These are phyloP conservation scores for Candida railenensis DNA, from an alignment of 805 yeast genomes.

Conservation along the genomic window DNA sequence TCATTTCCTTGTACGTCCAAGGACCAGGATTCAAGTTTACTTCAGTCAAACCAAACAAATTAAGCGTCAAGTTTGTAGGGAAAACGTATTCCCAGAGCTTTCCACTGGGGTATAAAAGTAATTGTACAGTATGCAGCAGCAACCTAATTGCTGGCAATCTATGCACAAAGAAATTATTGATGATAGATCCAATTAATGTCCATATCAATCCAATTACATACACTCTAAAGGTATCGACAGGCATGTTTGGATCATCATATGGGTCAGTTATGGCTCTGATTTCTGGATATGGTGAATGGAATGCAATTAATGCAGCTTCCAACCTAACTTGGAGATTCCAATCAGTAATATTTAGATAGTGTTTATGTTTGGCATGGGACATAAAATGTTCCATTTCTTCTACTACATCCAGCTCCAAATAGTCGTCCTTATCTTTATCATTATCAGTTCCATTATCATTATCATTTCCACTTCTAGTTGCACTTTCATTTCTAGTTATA, in stretches of 20 bases:
- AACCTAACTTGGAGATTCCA: slow-evolving; percentile 34
- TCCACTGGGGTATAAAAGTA: slow-evolving; percentile 39
- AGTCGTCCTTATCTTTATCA: slow-evolving; percentile 6
- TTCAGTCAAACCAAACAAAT: slow-evolving; percentile 17
- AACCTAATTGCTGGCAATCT: slow-evolving; percentile 36
- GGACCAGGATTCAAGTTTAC: slow-evolving; percentile 40
- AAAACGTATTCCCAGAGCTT: slow-evolving; percentile 36
- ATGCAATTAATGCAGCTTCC: slow-evolving; percentile 39
- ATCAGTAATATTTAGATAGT: slow-evolving; percentile 25
- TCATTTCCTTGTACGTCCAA: slow-evolving; percentile 46
- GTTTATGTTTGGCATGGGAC: slow-evolving; percentile 14
- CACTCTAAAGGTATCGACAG: slow-evolving; percentile 37
- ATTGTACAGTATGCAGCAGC: slow-evolving; percentile 38
- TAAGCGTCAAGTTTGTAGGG: slow-evolving; percentile 22
- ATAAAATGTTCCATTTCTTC: background rate
- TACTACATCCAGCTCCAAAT: background rate
- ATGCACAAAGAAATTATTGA: slow-evolving; percentile 43
- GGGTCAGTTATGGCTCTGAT: slow-evolving; percentile 40
- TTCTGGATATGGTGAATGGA: slow-evolving; percentile 43
- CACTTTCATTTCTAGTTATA: too few relatives aligned
- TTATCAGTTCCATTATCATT: slow-evolving; percentile 4
- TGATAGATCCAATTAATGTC: slow-evolving; percentile 40
- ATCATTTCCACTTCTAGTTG: background rate
- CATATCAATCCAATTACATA: slow-evolving; percentile 39
- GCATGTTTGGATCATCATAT: slow-evolving; percentile 31